Conservation (phyloP, 306 rosid genomes). For the Cucumis cinereus region DNA sequence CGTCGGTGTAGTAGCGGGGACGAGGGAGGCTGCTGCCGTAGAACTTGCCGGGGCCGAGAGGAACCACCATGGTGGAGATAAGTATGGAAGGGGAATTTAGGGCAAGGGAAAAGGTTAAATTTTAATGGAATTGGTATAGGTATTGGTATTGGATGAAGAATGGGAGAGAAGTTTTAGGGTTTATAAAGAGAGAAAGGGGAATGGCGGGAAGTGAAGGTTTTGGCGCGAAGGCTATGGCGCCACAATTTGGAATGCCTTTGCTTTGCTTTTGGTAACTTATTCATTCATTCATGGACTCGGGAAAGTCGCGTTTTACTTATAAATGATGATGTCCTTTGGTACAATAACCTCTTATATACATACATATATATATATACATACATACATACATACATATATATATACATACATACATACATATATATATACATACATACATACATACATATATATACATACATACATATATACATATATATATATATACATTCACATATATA, state of each 20-base stretch:
- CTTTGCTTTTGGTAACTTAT: background rate
- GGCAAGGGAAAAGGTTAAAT: no score
- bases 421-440: no score
- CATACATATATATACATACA: no score
- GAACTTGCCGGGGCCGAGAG: constrained; percentile 67
- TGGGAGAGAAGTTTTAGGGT: background rate
- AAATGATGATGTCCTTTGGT: no score
- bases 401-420: no score
- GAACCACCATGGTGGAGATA: constrained; percentile 29
- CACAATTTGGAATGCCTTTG: background rate
- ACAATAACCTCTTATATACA: no score
- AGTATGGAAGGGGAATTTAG: background rate
- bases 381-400: no score
- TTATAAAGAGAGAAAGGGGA: background rate
- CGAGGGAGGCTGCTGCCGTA: constrained; percentile 87
- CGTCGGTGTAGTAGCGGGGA: constrained; percentile 64
- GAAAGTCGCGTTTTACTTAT: background rate
- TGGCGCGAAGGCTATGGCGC: constrained; percentile 10
- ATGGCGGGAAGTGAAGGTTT: background rate
- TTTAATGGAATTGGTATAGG: background rate
- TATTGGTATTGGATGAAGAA: background rate
- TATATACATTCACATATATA: no score
- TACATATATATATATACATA: no score
- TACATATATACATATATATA: no score
- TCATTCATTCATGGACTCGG: background rate